Conservation (phyloP, 225 moss, liverwort and hornwort genomes). For the Pseudoscleropodium purum region DNA sequence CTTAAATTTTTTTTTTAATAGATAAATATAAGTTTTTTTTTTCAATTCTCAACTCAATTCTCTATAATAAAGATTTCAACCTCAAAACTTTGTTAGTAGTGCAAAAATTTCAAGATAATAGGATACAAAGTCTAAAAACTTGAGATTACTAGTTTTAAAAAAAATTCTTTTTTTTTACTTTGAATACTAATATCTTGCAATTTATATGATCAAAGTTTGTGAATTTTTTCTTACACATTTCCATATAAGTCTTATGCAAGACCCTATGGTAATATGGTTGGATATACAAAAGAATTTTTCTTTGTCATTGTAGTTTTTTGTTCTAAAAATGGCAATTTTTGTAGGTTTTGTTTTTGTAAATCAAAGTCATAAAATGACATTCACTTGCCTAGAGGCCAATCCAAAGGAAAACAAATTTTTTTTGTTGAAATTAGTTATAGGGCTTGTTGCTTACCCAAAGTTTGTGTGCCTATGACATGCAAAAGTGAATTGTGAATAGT, state of each 20-base stretch:
- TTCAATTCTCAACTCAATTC: neutral
- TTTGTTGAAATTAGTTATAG: neutral
- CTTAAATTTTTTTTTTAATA: neutral
- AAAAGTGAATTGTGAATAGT: neutral
- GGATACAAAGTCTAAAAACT: neutral
- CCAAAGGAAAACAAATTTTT: too few species aligned
- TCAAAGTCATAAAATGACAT: neutral
- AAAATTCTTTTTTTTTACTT: neutral
- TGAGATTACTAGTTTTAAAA: neutral
- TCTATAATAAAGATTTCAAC: neutral
- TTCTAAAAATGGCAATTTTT: neutral
- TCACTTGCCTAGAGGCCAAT: fast-evolving
- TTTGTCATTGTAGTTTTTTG: neutral
- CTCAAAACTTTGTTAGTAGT: neutral
- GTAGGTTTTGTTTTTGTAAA: neutral
- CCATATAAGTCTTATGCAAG: too few species aligned
- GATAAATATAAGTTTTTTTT: neutral
- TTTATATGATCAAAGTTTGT: neutral
- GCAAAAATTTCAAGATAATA: neutral
- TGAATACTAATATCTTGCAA: neutral
- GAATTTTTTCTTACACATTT: neutral
- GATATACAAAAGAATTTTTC: too few species aligned
- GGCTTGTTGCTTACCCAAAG: neutral
- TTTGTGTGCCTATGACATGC: fast-evolving
- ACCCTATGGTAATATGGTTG: too few species aligned